These are phyloP conservation scores for Fusarium newnesense DNA, from an alignment of 2,329 filamentous ascomycete genomes.

Conservation along the genomic window DNA sequence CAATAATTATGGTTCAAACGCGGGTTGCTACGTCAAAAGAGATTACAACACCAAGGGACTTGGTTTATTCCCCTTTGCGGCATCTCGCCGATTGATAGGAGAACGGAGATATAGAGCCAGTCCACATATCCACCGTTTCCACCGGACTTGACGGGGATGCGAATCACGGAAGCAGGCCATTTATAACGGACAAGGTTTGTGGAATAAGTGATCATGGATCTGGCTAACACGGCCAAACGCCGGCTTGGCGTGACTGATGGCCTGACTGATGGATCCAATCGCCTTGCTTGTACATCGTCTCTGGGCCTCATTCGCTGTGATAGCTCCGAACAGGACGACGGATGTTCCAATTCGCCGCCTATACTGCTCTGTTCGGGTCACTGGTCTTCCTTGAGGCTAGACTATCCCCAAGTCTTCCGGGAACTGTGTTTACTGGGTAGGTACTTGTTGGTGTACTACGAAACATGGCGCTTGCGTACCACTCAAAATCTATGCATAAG, in stretches of 20 bases:
- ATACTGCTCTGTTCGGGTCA: background rate
- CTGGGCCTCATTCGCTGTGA: background rate
- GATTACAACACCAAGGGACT: conserved; percentile 15
- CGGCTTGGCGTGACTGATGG: conserved; percentile 26
- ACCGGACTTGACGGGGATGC: conserved; percentile 31
- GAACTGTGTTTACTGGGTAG: background rate
- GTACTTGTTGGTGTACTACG: background rate
- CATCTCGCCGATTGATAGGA: conserved; percentile 13
- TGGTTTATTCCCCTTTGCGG: conserved; percentile 24
- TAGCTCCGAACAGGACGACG: too few relatives aligned
- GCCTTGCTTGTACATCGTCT: background rate
- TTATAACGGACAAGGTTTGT: conserved; percentile 11
- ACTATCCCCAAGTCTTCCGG: background rate
- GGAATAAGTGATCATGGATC: conserved; percentile 2
- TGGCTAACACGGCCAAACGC: conserved; percentile 19
- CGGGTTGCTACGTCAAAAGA: conserved; percentile 35
- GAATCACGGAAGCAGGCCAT: conserved; percentile 26
- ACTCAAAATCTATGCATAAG: background rate
- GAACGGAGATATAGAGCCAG: conserved; percentile 17
- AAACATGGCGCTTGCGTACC: conserved; percentile 6
- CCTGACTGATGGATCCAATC: conserved; percentile 25
- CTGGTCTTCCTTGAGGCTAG: background rate
- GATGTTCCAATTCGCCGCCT: background rate
- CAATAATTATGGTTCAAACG: conserved; percentile 6
- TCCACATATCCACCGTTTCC: conserved; percentile 38